These are phyloP conservation scores for Salicornia ramosissima DNA, from an alignment of 148 eudicot species.

Conservation along the genomic window DNA sequence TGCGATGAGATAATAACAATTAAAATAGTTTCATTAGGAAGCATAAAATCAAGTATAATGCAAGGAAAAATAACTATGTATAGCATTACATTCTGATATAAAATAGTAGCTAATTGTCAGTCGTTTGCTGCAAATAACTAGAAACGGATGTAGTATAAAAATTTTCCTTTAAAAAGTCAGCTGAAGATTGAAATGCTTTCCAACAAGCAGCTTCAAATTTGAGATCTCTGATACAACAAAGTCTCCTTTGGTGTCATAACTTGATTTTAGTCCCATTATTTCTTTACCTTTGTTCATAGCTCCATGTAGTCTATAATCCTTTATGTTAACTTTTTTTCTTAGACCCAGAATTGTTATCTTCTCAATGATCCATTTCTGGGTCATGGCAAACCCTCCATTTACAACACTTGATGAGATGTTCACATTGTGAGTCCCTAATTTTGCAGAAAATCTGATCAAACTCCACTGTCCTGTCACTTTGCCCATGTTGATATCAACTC, in stretches of 20 bases:
- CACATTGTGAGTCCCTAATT: conserved; percentile 18
- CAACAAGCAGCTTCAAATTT: conserved; percentile 36
- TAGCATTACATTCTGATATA: too few relatives aligned
- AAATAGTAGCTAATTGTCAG: too few relatives aligned
- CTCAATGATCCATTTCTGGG: conserved; percentile 45
- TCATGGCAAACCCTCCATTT: conserved; percentile 51
- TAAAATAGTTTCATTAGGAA: too few relatives aligned
- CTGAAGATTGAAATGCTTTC: conserved; percentile 36
- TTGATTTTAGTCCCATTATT: conserved; percentile 1
- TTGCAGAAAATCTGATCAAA: conserved; percentile 41
- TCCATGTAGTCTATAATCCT: conserved; percentile 8
- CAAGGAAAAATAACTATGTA: too few relatives aligned
- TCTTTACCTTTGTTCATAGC: background rate
- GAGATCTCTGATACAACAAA: conserved; percentile 40
- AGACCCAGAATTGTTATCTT: conserved; percentile 60
- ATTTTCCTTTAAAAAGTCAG: background rate
- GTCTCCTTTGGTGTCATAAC: conserved; percentile 20
- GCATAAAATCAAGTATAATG: too few relatives aligned
- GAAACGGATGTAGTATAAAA: too few relatives aligned
- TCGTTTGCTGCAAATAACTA: too few relatives aligned
- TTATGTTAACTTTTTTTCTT: conserved; percentile 18
- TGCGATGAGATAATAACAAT: too few relatives aligned
- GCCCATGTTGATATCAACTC: conserved; percentile 52
- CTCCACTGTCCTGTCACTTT: conserved; percentile 48
- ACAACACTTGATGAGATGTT: conserved; percentile 42